Conservation (phyloP, 1,284 basidiomycete genomes). For the Filobasidium uniguttulatum region DNA sequence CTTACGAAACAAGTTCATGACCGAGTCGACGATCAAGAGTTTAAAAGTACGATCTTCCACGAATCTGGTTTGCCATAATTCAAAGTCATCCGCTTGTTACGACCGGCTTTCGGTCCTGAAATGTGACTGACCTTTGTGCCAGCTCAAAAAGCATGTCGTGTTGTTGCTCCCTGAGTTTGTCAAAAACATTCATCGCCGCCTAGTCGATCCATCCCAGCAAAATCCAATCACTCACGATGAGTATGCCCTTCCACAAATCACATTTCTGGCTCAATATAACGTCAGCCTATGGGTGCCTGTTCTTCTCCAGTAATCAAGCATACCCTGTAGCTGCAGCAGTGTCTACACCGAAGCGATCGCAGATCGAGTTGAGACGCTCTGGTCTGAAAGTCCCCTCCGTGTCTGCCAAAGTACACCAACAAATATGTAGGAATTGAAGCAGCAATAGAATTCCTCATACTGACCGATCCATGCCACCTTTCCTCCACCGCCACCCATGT, state of each 20-base stretch:
- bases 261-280: conserved; percentile 28
- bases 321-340: conserved; percentile 65
- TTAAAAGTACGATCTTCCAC: conserved; percentile 37
- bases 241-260: conserved; percentile 15
- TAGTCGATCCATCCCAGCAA: neutral
- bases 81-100: neutral
- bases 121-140: conserved; percentile 25
- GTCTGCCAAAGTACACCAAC: neutral
- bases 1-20: conserved; percentile 80
- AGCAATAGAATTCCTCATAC: conserved; percentile 37
- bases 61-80: conserved; percentile 31
- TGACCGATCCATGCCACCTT: conserved; percentile 93
- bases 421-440: neutral
- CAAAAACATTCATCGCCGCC: neutral
- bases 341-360: conserved; percentile 80
- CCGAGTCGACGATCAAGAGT: conserved; percentile 54
- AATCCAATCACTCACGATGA: conserved; percentile 8
- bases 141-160: conserved; percentile 33
- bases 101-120: too few species aligned
- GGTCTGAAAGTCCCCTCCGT: conserved; percentile 73
- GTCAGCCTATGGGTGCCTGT: neutral
- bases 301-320: conserved; percentile 46
- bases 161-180: conserved; percentile 25
- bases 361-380: conserved; percentile 74
- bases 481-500: conserved; percentile 76